Percentiles rank a stretch among this genome's conserved stretches.
Conservation (phyloP, 306 rosid genomes). For the Potentilla sterilis region DNA sequence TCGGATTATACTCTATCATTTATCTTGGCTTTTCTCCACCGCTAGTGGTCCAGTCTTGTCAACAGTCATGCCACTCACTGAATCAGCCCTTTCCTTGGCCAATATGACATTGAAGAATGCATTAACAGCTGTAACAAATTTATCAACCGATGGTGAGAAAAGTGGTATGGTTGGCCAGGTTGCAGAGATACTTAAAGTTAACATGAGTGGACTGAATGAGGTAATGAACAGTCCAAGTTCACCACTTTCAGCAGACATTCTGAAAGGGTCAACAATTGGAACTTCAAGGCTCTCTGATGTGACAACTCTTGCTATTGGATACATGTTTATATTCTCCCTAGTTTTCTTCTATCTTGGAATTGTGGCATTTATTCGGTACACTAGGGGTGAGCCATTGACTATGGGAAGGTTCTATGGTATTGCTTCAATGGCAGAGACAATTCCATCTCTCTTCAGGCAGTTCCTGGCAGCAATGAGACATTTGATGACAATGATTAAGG, state of each 20-base stretch:
- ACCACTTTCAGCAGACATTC: slow-evolving; percentile 57
- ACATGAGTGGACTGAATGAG: slow-evolving; percentile 64
- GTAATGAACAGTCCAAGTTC: slow-evolving; percentile 59
- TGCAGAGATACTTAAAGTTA: slow-evolving; percentile 69
- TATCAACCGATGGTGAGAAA: slow-evolving; percentile 68
- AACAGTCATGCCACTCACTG: slow-evolving; percentile 64
- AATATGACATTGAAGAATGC: slow-evolving; percentile 87
- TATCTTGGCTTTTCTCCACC: slow-evolving; percentile 75
- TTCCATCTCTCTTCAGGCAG: slow-evolving; percentile 96
- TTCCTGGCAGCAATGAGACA: slow-evolving; percentile 97
- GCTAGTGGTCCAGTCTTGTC: slow-evolving; percentile 72
- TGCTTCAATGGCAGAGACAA: slow-evolving; percentile 86
- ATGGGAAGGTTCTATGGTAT: slow-evolving; percentile 84
- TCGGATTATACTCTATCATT: slow-evolving; percentile 69
- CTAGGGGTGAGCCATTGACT: slow-evolving; percentile 90
- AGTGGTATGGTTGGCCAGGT: slow-evolving; percentile 68
- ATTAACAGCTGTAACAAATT: slow-evolving; percentile 65
- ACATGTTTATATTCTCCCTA: slow-evolving; percentile 66
- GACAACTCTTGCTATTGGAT: slow-evolving; percentile 93
- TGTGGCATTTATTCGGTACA: slow-evolving; percentile 79
- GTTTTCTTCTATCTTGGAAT: slow-evolving; percentile 78
- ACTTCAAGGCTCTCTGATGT: slow-evolving; percentile 87
- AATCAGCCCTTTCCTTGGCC: slow-evolving; percentile 77
- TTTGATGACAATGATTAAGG: slow-evolving; percentile 99
- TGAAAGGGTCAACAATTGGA: slow-evolving; percentile 66